Conservation (phyloP, 179 eudicot genomes). For the Amaranthus tricolor region DNA sequence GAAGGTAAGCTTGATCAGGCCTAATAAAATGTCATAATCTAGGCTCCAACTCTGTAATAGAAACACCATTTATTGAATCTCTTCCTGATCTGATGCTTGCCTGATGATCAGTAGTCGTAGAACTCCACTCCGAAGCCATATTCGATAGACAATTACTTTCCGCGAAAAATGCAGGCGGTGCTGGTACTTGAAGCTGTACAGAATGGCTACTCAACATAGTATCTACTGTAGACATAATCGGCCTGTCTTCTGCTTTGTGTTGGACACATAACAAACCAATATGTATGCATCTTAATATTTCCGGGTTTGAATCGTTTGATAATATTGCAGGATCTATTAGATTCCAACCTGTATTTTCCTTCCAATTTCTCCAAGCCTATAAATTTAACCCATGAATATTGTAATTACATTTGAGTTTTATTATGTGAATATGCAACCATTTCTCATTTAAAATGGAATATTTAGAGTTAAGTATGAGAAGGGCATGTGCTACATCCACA, state of each 20-base stretch:
- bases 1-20: no score
- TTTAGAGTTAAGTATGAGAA: no score
- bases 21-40: neutral
- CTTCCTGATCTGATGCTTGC: neutral
- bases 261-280: constrained; percentile 19
- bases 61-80: neutral
- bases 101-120: neutral
- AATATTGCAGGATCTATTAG: constrained; percentile 2
- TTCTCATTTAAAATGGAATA: no score
- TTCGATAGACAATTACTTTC: neutral
- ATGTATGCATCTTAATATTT: constrained; percentile 13
- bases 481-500: no score
- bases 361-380: constrained; percentile 16
- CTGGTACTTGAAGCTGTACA: neutral
- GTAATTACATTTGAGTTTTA: neutral
- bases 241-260: neutral
- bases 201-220: neutral
- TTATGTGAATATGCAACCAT: no score
- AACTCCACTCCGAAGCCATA: neutral
- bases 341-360: neutral
- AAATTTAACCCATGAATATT: neutral
- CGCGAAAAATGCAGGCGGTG: constrained; percentile 9
- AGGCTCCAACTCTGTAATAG: constrained; percentile 9
- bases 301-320: neutral
- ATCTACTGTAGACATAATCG: neutral